phyloP scores from a whole-genome alignment of 2,329 filamentous ascomycete species.

The Pyrenophora tritici-repentis region DNA sequence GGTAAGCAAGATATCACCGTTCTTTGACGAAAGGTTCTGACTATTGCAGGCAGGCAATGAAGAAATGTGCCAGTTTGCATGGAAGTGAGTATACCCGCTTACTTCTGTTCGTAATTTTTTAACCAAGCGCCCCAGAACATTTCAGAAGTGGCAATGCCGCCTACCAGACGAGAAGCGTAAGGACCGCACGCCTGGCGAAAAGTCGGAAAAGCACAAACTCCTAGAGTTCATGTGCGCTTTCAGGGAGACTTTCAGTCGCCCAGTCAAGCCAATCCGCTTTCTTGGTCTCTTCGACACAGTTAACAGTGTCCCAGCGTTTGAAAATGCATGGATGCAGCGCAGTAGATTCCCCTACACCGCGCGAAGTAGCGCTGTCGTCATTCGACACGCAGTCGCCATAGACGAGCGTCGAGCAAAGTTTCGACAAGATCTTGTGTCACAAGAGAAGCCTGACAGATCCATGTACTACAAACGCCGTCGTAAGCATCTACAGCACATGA shows the following conservation, averaged over 20 bases:
- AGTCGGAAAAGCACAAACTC: constrained; percentile 63
- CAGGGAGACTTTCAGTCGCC: constrained; percentile 78
- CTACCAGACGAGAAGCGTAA: constrained; percentile 33
- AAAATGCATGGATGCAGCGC: constrained; percentile 76
- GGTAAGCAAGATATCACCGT: constrained; percentile 17
- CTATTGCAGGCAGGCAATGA: constrained; percentile 71
- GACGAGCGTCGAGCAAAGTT: constrained; percentile 75
- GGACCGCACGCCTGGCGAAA: constrained; percentile 50
- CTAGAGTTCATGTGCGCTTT: constrained; percentile 79
- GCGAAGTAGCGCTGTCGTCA: constrained; percentile 60
- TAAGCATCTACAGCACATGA: constrained; percentile 26
- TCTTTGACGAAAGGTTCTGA: neutral
- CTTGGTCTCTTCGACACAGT: constrained; percentile 83
- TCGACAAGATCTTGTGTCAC: constrained; percentile 68
- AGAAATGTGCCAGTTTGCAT: constrained; percentile 82
- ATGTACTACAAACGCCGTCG: constrained; percentile 37
- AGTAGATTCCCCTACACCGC: constrained; percentile 73
- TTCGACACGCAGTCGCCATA: constrained; percentile 72
- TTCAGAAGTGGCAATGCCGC: constrained; percentile 72
- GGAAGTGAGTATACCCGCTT: constrained; percentile 59
- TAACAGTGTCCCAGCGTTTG: constrained; percentile 78
- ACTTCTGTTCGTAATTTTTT: neutral
- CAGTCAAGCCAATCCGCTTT: constrained; percentile 74
- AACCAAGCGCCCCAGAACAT: constrained; percentile 53
- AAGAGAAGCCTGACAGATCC: constrained; percentile 41